Conservation (phyloP, 2,329 filamentous ascomycete species). For the Stylonectria norvegica region DNA sequence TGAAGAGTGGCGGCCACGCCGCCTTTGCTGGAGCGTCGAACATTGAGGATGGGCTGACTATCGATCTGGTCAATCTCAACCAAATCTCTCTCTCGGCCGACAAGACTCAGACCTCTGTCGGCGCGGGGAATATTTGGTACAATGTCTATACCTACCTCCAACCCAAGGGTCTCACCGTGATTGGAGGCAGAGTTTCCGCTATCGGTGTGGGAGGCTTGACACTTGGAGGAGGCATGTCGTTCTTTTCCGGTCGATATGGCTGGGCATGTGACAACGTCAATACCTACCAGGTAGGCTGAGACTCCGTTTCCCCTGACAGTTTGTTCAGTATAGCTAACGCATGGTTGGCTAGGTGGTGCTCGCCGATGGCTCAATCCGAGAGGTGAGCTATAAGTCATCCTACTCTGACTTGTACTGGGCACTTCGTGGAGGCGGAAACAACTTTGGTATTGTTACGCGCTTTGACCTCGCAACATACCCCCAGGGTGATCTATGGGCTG, state of each 20-base stretch:
- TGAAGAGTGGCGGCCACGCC: constrained; percentile 34
- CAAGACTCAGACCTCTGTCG: neutral
- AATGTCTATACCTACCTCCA: constrained; percentile 2
- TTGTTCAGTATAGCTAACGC: neutral
- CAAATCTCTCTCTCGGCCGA: constrained; percentile 1
- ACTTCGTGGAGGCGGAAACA: constrained; percentile 52
- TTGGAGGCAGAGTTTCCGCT: constrained; percentile 1
- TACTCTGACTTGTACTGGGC: constrained; percentile 56
- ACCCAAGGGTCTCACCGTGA: neutral
- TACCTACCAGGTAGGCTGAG: constrained; percentile 10
- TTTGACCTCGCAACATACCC: constrained; percentile 39
- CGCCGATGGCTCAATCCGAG: constrained; percentile 40
- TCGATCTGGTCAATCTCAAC: constrained; percentile 37
- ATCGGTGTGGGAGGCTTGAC: constrained; percentile 4
- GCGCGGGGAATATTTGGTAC: neutral
- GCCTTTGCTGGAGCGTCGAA: constrained; percentile 35
- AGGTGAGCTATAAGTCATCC: constrained; percentile 30
- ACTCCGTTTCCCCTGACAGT: neutral
- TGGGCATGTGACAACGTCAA: constrained; percentile 9
- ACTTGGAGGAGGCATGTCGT: constrained; percentile 16
- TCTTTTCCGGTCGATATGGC: constrained; percentile 11
- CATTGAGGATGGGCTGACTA: constrained; percentile 35
- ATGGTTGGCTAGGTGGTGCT: constrained; percentile 36
- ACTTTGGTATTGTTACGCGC: constrained; percentile 53
- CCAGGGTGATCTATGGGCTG: constrained; percentile 38